A percentile compares a stretch with the other conserved stretches of the same genome.
Evolutionary conservation across 139 green algal species (phyloP).

Genomic region (Pseudopediastrum boryanum): DNA sequence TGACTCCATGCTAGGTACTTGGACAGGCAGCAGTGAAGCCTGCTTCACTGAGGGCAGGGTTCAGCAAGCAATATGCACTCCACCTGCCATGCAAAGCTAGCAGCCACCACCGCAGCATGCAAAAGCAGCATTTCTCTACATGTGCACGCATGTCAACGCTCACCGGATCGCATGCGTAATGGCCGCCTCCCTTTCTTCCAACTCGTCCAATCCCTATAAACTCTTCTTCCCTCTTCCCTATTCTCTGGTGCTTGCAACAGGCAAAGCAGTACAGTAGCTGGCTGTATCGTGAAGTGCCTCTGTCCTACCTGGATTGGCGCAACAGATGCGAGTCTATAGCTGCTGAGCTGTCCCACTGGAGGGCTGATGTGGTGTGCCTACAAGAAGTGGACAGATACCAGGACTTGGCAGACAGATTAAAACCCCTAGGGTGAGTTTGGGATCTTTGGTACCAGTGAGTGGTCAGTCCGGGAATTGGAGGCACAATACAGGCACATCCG

Average conservation of each 20-base stretch:
- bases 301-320: slow-evolving; percentile 60
- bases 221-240: not conserved
- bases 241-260: slow-evolving; percentile 21
- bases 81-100: not conserved
- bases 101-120: not conserved
- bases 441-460: not conserved
- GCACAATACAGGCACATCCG: not conserved
- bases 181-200: not conserved
- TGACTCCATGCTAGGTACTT: not conserved
- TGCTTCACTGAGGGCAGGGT: too few relatives aligned
- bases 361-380: slow-evolving; percentile 75
- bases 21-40: not conserved
- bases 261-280: slow-evolving; percentile 61
- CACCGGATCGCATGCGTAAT: not conserved
- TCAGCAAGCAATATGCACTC: not conserved
- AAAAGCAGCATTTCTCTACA: not conserved
- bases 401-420: slow-evolving; percentile 55
- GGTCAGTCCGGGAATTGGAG: slow-evolving; percentile 12
- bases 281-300: slow-evolving; percentile 64
- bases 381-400: slow-evolving; percentile 83
- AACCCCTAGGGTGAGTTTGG: slow-evolving; percentile 52
- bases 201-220: not conserved
- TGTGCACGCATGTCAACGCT: not conserved
- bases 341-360: slow-evolving; percentile 27
- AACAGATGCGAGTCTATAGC: slow-evolving; percentile 44